Evolutionary conservation across 768 basidiomycete species (phyloP).

Genomic region (Trametes punicea): DNA sequence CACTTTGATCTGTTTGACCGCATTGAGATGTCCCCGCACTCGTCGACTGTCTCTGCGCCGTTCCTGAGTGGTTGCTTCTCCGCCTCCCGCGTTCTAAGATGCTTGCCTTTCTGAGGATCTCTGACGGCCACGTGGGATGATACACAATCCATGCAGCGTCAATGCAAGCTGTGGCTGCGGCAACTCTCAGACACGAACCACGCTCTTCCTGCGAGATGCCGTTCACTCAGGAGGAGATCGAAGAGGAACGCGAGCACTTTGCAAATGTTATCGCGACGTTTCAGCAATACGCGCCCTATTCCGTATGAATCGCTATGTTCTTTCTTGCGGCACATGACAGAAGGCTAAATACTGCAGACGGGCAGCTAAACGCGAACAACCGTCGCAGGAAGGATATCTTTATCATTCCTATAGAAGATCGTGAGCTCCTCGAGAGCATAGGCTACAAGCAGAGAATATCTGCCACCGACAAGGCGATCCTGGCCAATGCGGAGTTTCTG

Average conservation of each 20-base stretch:
- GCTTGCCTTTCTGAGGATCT: background rate
- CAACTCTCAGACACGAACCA: background rate
- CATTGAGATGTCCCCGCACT: no score
- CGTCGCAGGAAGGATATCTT: slow-evolving; percentile 75
- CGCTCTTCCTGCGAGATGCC: slow-evolving; percentile 15
- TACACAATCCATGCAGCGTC: background rate
- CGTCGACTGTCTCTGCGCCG: no score
- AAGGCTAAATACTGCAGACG: background rate
- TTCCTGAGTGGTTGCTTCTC: no score
- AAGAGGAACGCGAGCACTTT: slow-evolving; percentile 70
- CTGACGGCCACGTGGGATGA: background rate
- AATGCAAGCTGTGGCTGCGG: background rate
- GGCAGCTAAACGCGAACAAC: slow-evolving; percentile 56
- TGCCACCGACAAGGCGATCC: slow-evolving; percentile 76
- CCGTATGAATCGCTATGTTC: slow-evolving; percentile 42
- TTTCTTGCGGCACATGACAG: background rate
- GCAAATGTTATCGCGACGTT: slow-evolving; percentile 73
- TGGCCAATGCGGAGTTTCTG: slow-evolving; percentile 77
- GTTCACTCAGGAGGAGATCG: slow-evolving; percentile 32
- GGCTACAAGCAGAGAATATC: slow-evolving; percentile 80
- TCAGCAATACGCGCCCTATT: slow-evolving; percentile 69
- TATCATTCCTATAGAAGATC: slow-evolving; percentile 65
- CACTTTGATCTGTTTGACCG: no score
- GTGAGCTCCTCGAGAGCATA: slow-evolving; percentile 58
- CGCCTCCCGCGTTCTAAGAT: background rate